These are phyloP conservation scores for Candida morakotiae DNA, from an alignment of 805 yeast species.

Conservation along the genomic window DNA sequence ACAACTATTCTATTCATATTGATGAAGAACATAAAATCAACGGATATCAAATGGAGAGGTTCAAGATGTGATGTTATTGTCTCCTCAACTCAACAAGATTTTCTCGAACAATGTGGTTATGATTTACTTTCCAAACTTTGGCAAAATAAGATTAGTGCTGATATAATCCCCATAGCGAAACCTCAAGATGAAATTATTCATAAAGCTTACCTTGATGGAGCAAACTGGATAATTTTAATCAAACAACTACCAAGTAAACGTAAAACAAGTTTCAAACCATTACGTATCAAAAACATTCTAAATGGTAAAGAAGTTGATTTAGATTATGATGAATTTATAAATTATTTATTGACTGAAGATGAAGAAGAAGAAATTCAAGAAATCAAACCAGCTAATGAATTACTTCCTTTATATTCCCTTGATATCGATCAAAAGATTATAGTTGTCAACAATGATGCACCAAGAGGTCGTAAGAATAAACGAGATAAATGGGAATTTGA, in stretches of 20 bases:
- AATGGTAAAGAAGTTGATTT: conserved; percentile 67
- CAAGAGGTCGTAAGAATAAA: conserved; percentile 73
- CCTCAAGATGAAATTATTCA: conserved; percentile 59
- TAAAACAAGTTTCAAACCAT: conserved; percentile 58
- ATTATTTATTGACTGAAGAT: conserved; percentile 20
- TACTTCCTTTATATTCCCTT: conserved; percentile 23
- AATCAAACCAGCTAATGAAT: conserved; percentile 4
- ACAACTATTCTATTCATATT: conserved; percentile 36
- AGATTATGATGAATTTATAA: conserved; percentile 60
- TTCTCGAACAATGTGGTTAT: conserved; percentile 57
- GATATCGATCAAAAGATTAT: conserved; percentile 51
- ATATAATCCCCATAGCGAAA: conserved; percentile 32
- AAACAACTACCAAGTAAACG: conserved; percentile 55
- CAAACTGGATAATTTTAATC: conserved; percentile 71
- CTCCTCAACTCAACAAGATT: conserved; percentile 57
- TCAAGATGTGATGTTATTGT: conserved; percentile 78
- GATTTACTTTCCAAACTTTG: conserved; percentile 65
- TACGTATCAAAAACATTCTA: conserved; percentile 63
- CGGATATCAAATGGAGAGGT: conserved; percentile 18
- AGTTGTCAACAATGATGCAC: conserved; percentile 76
- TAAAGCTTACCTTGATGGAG: conserved; percentile 65
- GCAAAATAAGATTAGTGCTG: conserved; percentile 78
- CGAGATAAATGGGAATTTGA: conserved; percentile 75
- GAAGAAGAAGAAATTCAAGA: conserved; percentile 8
- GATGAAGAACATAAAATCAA: conserved; percentile 25